Evolutionary conservation across 1,284 basidiomycete genomes (phyloP).

Genomic region (Naganishia liquefaciens): DNA sequence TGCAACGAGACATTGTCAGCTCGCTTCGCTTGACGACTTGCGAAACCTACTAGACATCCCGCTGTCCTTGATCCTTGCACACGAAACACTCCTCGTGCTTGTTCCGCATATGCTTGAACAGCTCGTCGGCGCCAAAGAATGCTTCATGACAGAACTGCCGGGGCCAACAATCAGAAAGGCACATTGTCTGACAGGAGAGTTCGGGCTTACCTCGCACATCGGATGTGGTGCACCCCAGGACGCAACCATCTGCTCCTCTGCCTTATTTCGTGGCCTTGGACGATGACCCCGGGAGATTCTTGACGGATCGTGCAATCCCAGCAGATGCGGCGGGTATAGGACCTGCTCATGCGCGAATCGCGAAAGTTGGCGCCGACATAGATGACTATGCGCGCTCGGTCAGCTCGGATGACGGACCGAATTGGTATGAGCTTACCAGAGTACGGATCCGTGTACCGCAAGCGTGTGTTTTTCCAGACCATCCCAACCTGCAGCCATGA

Average conservation of each 20-base stretch:
- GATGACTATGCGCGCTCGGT: constrained; percentile 60
- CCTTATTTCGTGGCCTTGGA: constrained; percentile 45
- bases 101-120: constrained; percentile 93
- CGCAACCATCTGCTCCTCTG: constrained; percentile 50
- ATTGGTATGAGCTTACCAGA: constrained; percentile 65
- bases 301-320: constrained; percentile 78
- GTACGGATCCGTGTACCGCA: constrained; percentile 66
- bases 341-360: constrained; percentile 95
- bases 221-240: constrained; percentile 54
- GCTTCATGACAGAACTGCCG: constrained; percentile 80
- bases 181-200: background rate
- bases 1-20: constrained; percentile 43
- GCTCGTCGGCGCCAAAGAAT: constrained; percentile 86
- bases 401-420: constrained; percentile 1
- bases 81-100: constrained; percentile 95
- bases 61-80: constrained; percentile 76
- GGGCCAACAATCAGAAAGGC: constrained; percentile 56
- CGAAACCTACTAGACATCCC: constrained; percentile 77
- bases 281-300: constrained; percentile 59
- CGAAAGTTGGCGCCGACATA: constrained; percentile 88
- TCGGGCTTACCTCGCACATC: constrained; percentile 57
- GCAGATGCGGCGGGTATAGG: constrained; percentile 70
- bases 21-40: background rate
- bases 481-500: constrained; percentile 82
- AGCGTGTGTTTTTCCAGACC: constrained; percentile 69